phyloP scores from a whole-genome alignment of 2,329 filamentous ascomycete genomes.

The Amylocarpus encephaloides region DNA sequence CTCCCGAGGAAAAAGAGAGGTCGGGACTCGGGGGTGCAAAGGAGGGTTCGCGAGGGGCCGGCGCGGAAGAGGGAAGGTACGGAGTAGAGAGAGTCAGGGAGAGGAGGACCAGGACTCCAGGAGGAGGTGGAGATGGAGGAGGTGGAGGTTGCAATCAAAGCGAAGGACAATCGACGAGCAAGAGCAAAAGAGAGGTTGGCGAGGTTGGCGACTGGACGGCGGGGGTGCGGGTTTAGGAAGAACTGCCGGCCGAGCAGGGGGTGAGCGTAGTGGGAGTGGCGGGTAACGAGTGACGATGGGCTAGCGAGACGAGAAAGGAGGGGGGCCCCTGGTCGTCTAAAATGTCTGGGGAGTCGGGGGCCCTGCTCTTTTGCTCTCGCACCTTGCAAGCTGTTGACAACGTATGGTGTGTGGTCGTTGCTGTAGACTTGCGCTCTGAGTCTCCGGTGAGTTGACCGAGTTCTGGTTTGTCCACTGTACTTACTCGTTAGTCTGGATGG shows the following conservation, averaged over 20 bases:
- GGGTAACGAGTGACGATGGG: neutral
- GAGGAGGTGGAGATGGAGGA: conserved; percentile 11
- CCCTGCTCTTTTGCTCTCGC: too few relatives aligned
- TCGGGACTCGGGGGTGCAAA: conserved; percentile 16
- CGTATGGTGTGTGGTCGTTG: too few relatives aligned
- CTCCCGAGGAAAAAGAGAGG: conserved; percentile 23
- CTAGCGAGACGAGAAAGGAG: neutral
- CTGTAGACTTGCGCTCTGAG: too few relatives aligned
- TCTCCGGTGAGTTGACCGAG: too few relatives aligned
- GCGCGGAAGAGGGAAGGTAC: conserved; percentile 17
- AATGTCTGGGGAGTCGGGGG: too few relatives aligned
- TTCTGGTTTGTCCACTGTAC: too few relatives aligned
- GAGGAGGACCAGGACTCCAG: too few relatives aligned
- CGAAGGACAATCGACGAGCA: too few relatives aligned
- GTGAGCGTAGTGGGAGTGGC: neutral
- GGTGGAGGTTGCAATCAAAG: too few relatives aligned
- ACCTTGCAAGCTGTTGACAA: too few relatives aligned
- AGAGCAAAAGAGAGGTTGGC: neutral
- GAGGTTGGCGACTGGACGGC: neutral
- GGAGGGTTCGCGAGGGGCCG: conserved; percentile 9
- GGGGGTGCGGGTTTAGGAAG: neutral
- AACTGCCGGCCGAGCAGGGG: neutral
- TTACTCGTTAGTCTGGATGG: too few relatives aligned
- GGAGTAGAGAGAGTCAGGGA: too few relatives aligned
- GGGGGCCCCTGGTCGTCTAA: neutral